Evolutionary conservation across 176 grass and related monocot species (phyloP), one percentile per base, ranked within the genome.

Genomic region (Olyra latifolia): DNA sequence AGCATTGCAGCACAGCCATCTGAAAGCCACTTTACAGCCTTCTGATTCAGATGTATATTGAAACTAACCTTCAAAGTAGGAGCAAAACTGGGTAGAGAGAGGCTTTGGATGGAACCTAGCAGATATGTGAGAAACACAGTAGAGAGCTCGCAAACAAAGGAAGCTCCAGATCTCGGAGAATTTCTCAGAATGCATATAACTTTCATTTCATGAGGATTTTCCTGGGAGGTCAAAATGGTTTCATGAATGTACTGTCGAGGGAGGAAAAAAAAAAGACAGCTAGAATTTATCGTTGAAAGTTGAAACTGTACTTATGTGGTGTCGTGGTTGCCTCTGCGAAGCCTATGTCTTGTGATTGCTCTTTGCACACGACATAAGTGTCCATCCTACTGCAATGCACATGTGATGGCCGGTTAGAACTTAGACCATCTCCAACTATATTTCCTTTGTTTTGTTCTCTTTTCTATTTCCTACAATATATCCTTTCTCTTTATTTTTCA

Each of bases 11-110:
- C 88, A 60, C 87, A 97, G n/a, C 61, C 78, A 81, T 46, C 79
- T 20, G 74, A 82, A 72, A 89, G 70, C 67, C 91, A 94, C 66
- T 94, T 90, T 83, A 80, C 91, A 74, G 79, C 82, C 44, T 94
- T 91, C 82, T 97, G 84, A 97, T 58, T 66, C 57, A 77, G 15
- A 71, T 41, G 64, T 82, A 87, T 66, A 14, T 47, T 73, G 53
- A 10, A 81, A 76, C 81, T 84, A 90, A 93, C 78, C 78, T 89
- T 86, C 75, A 27, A 39, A 41, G 65, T 84, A 84, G 79, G 61
- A 86, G 46, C 83, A 86, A 66, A 60, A 76, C 35, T 77, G 30
- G 77, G 63, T 72, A 54, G 66, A 78, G n/a, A 28, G 61, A 57
- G 2, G 64, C 71, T 84, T 93, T 80, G 49, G 54, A 73, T 87